Base-by-base conservation (phyloP, 106 monocot species). In the Phalaenopsis aphrodite region DNA sequence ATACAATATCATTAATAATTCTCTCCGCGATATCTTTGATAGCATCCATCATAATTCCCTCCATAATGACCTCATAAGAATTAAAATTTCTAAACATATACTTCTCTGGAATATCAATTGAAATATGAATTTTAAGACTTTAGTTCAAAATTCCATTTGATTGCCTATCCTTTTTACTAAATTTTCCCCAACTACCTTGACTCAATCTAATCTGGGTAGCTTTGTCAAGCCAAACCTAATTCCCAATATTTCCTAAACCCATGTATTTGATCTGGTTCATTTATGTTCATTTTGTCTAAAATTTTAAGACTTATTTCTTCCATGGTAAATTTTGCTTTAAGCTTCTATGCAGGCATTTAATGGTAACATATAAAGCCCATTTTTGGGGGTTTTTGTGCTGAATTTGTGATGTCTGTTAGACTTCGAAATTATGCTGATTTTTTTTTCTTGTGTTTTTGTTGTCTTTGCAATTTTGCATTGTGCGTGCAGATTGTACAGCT, bases 401-500 rank as follows among this genome's bases (percentile, higher is more conserved):
- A 74, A 12, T 52, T 18, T 74, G 73, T 74, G 73, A 3, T 39
- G 68, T 36, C 68, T 37, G 68, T 39, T 12, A 2, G 38, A 14
- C 2, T 69, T 61, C 5, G 69, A 39, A 69, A 69, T 69, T 76
- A 21, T 23, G 48, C 48, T 52, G 76, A 74, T 15, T 8, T 45
- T 43, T 41, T 76, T 76, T 76, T 42, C 38, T 4, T 42, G 41
- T 74, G 43, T 43, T 74, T 18, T 74, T 52, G 52, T 52, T 52
- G 52, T 75, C 19, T 68, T 6, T 69, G 37, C 12, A 8, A n/a
- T 4, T 71, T 24, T 73, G 16, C 75, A 37, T 82, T 74, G 73
- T 76, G 76, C 41, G 43, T 88, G 72, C 87, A 99, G 99, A 95
- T 99, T 86, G 99, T 99, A 65, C 99, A 99, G 76, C 83, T 99